phyloP scores from a whole-genome alignment of 2,329 filamentous ascomycete genomes.

The Coniochaeta hoffmannii region DNA sequence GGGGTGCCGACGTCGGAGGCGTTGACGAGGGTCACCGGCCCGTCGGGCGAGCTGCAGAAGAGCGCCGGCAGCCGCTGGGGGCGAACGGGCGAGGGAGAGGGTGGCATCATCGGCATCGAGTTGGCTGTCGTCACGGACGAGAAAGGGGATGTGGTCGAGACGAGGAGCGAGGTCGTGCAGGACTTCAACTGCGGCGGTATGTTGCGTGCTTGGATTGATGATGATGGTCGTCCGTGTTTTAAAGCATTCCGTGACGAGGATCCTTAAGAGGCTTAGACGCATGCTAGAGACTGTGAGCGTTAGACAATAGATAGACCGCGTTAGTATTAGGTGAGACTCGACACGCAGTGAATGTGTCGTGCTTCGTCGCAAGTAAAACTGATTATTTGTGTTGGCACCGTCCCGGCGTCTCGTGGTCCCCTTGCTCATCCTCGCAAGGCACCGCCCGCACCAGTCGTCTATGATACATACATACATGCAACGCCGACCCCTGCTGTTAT shows the following conservation, averaged over 20 bases:
- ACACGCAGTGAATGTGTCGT: not conserved
- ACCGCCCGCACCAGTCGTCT: not conserved
- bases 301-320: not conserved
- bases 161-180: slow-evolving; percentile 51
- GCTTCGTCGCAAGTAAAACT: not conserved
- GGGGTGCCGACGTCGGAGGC: slow-evolving; percentile 46
- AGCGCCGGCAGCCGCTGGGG: slow-evolving; percentile 70
- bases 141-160: slow-evolving; percentile 32
- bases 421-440: not conserved
- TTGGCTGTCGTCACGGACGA: slow-evolving; percentile 38
- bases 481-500: slow-evolving; percentile 4
- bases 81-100: slow-evolving; percentile 69
- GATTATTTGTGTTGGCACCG: not conserved
- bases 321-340: no score
- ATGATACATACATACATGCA: slow-evolving; percentile 4
- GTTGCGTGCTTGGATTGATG: slow-evolving; percentile 72
- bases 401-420: not conserved
- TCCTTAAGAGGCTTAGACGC: not conserved
- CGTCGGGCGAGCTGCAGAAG: slow-evolving; percentile 62
- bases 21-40: slow-evolving; percentile 59
- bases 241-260: slow-evolving; percentile 42
- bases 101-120: slow-evolving; percentile 80
- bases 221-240: slow-evolving; percentile 48
- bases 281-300: not conserved
- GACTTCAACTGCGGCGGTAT: slow-evolving; percentile 85